These are phyloP conservation scores for Wickerhamomyces xylosicus DNA, from an alignment of 805 yeast species.

Conservation along the genomic window DNA sequence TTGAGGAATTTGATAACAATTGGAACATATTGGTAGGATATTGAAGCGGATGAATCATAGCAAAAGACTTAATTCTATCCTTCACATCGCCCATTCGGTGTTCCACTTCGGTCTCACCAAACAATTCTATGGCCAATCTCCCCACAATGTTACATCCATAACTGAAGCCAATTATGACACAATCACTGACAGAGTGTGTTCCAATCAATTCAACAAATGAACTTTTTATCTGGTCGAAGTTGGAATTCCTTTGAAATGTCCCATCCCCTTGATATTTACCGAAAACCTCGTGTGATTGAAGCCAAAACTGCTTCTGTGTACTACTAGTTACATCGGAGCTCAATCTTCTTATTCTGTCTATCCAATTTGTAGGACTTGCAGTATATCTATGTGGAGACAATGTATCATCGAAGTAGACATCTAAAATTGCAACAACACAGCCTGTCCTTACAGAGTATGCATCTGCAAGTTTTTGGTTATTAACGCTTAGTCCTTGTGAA, in stretches of 20 bases:
- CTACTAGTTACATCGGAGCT: constrained; percentile 13
- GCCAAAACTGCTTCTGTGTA: constrained; percentile 12
- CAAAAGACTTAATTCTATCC: constrained; percentile 9
- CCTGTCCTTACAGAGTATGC: constrained; percentile 19
- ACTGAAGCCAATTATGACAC: constrained; percentile 16
- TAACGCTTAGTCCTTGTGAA: constrained; percentile 15
- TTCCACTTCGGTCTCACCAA: too few relatives aligned
- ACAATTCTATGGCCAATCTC: constrained; percentile 12
- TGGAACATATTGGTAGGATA: constrained; percentile 10
- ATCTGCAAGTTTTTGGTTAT: constrained; percentile 18
- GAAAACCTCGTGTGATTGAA: constrained; percentile 15
- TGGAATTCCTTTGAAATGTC: constrained; percentile 12
- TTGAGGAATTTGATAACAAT: constrained; percentile 3
- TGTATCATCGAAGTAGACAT: constrained; percentile 15
- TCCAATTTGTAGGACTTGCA: not conserved
- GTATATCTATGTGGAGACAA: constrained; percentile 2
- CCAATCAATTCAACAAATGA: constrained; percentile 13
- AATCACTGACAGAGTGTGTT: constrained; percentile 10
- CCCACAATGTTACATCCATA: constrained; percentile 17
- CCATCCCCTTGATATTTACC: constrained; percentile 10
- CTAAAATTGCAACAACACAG: constrained; percentile 17
- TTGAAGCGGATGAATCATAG: constrained; percentile 15
- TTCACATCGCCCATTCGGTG: not conserved
- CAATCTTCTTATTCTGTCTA: constrained; percentile 6
- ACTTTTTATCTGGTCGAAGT: constrained; percentile 9